A percentile compares a stretch with the other conserved stretches of the same genome.
Conservation (phyloP, 2,329 filamentous ascomycete species). For the Arthrobotrys pseudoclavata region DNA sequence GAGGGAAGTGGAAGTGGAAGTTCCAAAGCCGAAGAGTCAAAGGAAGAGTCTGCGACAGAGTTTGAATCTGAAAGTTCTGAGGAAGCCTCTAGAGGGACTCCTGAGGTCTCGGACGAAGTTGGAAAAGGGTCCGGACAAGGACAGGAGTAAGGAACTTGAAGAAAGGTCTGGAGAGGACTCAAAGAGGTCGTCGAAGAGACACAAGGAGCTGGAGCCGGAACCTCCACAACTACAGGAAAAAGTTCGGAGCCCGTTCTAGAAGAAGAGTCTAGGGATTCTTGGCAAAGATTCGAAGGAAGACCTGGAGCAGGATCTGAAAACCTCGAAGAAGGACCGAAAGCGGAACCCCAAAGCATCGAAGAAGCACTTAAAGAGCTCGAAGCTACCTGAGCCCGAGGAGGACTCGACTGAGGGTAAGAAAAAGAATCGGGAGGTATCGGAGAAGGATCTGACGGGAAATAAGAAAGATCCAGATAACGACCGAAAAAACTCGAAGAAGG, state of each 20-base stretch:
- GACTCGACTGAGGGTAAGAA: not conserved
- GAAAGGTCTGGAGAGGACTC: slow-evolving; percentile 7
- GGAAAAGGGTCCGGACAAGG: slow-evolving; percentile 7
- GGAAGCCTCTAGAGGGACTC: slow-evolving; percentile 13
- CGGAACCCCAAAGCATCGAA: slow-evolving; percentile 6
- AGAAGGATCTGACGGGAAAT: not conserved
- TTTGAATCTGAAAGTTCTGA: slow-evolving; percentile 19
- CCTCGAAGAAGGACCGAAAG: slow-evolving; percentile 13
- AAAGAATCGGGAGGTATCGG: not conserved
- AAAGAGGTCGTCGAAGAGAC: not conserved
- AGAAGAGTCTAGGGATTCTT: slow-evolving; percentile 12
- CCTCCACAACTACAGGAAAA: not conserved
- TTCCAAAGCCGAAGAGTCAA: slow-evolving; percentile 15
- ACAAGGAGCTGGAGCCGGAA: slow-evolving; percentile 2
- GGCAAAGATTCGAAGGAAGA: not conserved
- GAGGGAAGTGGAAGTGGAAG: slow-evolving; percentile 12
- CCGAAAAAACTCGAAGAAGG: not conserved
- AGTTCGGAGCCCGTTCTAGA: not conserved
- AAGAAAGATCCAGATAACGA: not conserved
- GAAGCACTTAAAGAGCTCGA: not conserved
- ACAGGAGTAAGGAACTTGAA: not conserved
- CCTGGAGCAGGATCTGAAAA: not conserved
- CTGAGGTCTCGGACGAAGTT: slow-evolving; percentile 15
- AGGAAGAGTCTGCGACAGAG: slow-evolving; percentile 31
- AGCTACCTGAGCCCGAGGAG: not conserved